phyloP scores from a whole-genome alignment of 352 stramenopile genomes.

The Elongisporangium prolatum region DNA sequence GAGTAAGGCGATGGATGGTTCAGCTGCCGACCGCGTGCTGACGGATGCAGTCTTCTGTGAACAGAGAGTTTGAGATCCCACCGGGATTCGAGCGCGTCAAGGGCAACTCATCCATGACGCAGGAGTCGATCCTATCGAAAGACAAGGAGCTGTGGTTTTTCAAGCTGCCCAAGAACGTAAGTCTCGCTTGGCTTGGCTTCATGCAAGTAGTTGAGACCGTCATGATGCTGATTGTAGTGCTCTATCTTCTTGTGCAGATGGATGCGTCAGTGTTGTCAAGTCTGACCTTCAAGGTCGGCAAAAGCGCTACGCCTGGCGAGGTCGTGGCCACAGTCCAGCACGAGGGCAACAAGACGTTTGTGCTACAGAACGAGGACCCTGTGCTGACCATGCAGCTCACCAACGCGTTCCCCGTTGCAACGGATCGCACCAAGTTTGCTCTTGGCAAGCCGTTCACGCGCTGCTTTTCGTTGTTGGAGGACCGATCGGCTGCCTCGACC shows the following conservation, averaged over 20 bases:
- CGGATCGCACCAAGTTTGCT: constrained; percentile 53
- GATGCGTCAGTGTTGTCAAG: constrained; percentile 67
- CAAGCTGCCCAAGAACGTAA: constrained; percentile 76
- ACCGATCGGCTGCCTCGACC: constrained; percentile 16
- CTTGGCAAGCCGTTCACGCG: constrained; percentile 71
- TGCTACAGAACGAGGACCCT: constrained; percentile 50
- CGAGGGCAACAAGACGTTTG: constrained; percentile 40
- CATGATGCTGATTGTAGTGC: background rate
- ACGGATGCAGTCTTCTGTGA: constrained; percentile 4
- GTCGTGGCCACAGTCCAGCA: constrained; percentile 38
- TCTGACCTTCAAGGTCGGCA: constrained; percentile 58
- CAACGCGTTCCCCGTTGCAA: constrained; percentile 60
- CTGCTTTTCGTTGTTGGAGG: constrained; percentile 68
- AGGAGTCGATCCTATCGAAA: constrained; percentile 52
- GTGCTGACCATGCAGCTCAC: constrained; percentile 72
- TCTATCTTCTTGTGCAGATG: constrained; percentile 30
- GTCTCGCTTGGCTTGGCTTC: constrained; percentile 8
- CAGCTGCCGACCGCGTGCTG: background rate
- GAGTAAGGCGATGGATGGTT: constrained; percentile 29
- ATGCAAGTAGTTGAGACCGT: background rate
- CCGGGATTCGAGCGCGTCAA: constrained; percentile 62
- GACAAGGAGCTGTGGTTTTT: constrained; percentile 87
- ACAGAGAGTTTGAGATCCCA: constrained; percentile 79
- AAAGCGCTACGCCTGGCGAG: constrained; percentile 22
- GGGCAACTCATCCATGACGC: constrained; percentile 50